Conservation (phyloP, 2,329 filamentous ascomycete genomes). For the Diplodia intermedia region DNA sequence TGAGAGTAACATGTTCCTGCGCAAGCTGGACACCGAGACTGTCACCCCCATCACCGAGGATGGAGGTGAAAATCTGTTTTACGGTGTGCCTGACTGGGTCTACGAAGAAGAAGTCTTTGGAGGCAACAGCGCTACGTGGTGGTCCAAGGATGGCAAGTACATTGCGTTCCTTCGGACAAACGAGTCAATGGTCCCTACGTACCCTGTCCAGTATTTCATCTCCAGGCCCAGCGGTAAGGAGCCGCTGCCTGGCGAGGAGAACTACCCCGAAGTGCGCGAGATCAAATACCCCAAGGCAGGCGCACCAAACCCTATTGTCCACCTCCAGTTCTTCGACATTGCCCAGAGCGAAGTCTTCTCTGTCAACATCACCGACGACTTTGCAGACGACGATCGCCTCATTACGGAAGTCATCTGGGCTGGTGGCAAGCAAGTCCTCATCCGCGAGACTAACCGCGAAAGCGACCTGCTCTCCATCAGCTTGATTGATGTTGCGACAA, state of each 20-base stretch:
- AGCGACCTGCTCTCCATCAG: conserved; percentile 90
- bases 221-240: conserved; percentile 79
- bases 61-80: conserved; percentile 87
- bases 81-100: conserved; percentile 97
- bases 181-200: conserved; percentile 89
- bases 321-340: conserved; percentile 88
- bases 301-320: conserved; percentile 88
- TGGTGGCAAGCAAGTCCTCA: conserved; percentile 76
- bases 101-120: conserved; percentile 87
- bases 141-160: conserved; percentile 87
- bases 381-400: conserved; percentile 79
- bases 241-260: conserved; percentile 75
- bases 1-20: conserved; percentile 88
- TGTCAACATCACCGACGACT: conserved; percentile 78
- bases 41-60: conserved; percentile 81
- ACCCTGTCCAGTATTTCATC: conserved; percentile 91
- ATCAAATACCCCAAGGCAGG: conserved; percentile 99
- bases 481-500: conserved; percentile 76
- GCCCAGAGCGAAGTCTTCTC: conserved; percentile 77
- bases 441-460: conserved; percentile 93
- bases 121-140: conserved; percentile 88
- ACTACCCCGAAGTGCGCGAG: conserved; percentile 85
- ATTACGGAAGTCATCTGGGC: conserved; percentile 96
- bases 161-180: conserved; percentile 93
- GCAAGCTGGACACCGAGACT: conserved; percentile 66